Conservation (phyloP, 306 rosid species). For the Castanopsis chinensis region DNA sequence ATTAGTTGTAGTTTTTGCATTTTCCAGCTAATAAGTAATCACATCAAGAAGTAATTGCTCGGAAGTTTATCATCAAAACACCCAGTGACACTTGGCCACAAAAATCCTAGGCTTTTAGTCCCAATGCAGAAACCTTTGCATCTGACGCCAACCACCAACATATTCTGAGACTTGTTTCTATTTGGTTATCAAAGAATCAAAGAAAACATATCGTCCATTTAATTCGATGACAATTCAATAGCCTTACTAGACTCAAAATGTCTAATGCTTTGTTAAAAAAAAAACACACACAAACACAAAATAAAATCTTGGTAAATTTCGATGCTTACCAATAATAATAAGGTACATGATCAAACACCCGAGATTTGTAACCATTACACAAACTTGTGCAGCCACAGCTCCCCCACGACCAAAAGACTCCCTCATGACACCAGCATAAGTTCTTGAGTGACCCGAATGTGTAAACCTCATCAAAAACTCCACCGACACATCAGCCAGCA, state of each 20-base stretch:
- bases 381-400: constrained; percentile 54
- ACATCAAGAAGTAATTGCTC: no score
- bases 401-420: constrained; percentile 74
- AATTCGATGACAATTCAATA: no score
- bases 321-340: constrained; percentile 66
- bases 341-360: constrained; percentile 78
- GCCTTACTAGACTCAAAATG: no score
- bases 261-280: no score
- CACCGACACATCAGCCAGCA: constrained; percentile 64
- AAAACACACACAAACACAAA: neutral
- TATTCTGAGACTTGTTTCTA: neutral
- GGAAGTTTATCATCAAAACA: no score
- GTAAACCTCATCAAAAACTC: constrained; percentile 84
- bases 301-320: neutral
- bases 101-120: neutral
- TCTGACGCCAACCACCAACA: neutral
- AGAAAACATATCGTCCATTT: no score
- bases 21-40: no score
- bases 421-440: constrained; percentile 86
- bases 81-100: neutral
- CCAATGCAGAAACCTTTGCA: neutral
- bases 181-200: neutral
- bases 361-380: constrained; percentile 66
- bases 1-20: no score
- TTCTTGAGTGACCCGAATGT: constrained; percentile 56